Evolutionary conservation across 208 protist genomes (phyloP).

Genomic region (Trypanosoma avium): DNA sequence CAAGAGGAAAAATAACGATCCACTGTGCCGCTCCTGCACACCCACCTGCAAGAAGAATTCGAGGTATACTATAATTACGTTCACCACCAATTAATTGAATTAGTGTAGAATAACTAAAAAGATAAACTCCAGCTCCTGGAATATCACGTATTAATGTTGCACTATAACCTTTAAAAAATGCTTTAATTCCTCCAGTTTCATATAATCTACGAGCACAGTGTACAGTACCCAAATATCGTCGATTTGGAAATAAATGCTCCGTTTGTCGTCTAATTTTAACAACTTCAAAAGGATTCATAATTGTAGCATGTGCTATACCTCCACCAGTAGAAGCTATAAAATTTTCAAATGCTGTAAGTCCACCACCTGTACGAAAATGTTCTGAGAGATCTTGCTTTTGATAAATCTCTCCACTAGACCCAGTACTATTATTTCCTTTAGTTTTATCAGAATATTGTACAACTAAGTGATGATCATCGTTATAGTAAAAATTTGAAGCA

Average conservation of each 20-base stretch:
- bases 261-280: conserved; percentile 29
- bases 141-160: conserved; percentile 30
- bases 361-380: conserved; percentile 24
- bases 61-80: conserved; percentile 18
- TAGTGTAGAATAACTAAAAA: conserved; percentile 23
- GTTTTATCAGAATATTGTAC: not conserved
- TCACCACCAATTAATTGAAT: conserved; percentile 20
- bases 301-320: conserved; percentile 22
- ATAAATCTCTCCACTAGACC: not conserved
- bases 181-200: conserved; percentile 19
- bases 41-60: conserved; percentile 60
- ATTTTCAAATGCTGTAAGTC: conserved; percentile 26
- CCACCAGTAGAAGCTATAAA: conserved; percentile 24
- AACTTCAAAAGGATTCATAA: conserved; percentile 35
- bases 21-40: conserved; percentile 61
- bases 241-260: conserved; percentile 22
- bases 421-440: not conserved
- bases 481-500: conserved; percentile 3
- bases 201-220: conserved; percentile 26
- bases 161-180: conserved; percentile 24
- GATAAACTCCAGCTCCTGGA: conserved; percentile 23
- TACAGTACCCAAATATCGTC: conserved; percentile 25
- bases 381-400: conserved; percentile 26
- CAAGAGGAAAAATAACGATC: conserved; percentile 86
- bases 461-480: conserved; percentile 6